These are phyloP conservation scores for Eimeria brunetti DNA, from an alignment of 169 alveolate species.

Conservation along the genomic window DNA sequence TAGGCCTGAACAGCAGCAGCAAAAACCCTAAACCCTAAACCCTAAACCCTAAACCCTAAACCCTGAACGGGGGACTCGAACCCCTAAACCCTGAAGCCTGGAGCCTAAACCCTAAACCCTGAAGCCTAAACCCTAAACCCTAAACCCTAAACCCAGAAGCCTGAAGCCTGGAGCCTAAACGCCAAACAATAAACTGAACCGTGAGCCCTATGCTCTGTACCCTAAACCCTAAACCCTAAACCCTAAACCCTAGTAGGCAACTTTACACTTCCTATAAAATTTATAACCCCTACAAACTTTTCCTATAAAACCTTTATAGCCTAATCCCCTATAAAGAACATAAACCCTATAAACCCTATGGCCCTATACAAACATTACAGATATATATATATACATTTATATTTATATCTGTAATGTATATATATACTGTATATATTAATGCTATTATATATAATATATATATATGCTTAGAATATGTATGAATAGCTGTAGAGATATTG, in stretches of 20 bases:
- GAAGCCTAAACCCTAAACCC: background rate
- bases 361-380: too few species aligned
- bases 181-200: background rate
- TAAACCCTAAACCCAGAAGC: slow-evolving; percentile 9
- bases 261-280: background rate
- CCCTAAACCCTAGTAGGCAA: background rate
- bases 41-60: background rate
- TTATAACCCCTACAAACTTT: too few species aligned
- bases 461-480: too few species aligned
- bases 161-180: background rate
- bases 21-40: background rate
- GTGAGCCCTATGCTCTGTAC: too few species aligned
- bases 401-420: too few species aligned
- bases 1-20: background rate
- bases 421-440: too few species aligned
- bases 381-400: too few species aligned
- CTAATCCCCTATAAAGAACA: background rate
- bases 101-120: background rate
- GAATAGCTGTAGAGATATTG: background rate
- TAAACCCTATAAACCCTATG: background rate
- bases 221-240: background rate
- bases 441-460: too few species aligned
- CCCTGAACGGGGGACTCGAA: background rate
- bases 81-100: too few species aligned
- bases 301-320: too few species aligned